These are phyloP conservation scores for Cercospora sojina DNA, from an alignment of 2,329 filamentous ascomycete species.

Conservation along the genomic window DNA sequence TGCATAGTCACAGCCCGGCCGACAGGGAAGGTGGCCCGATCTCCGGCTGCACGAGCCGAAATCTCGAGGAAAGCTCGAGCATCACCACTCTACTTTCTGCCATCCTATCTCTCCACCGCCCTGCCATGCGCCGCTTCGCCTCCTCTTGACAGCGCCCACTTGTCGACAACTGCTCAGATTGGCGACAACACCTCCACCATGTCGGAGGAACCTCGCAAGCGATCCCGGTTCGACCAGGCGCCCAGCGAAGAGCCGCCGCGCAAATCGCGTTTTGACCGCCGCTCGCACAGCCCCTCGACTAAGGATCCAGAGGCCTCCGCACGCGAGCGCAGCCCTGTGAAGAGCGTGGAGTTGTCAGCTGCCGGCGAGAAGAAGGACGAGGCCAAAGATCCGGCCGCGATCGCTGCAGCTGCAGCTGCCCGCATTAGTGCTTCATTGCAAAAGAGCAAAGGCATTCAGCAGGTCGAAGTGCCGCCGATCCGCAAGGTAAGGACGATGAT, in stretches of 20 bases:
- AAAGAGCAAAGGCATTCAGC: constrained; percentile 79
- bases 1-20: constrained; percentile 1
- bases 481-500: constrained; percentile 51
- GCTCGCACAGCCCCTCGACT: constrained; percentile 63
- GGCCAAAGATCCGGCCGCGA: constrained; percentile 48
- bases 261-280: constrained; percentile 81
- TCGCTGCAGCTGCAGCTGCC: constrained; percentile 75
- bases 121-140: neutral
- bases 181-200: constrained; percentile 46
- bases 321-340: constrained; percentile 78
- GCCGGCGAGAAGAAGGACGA: constrained; percentile 25
- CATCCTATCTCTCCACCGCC: neutral
- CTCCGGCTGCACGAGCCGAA: neutral
- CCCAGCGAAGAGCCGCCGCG: constrained; percentile 69
- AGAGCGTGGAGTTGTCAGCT: constrained; percentile 53
- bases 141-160: neutral
- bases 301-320: constrained; percentile 62
- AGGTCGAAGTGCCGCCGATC: constrained; percentile 84
- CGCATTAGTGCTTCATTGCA: constrained; percentile 51
- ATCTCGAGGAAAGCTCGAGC: constrained; percentile 4
- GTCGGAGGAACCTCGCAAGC: constrained; percentile 78
- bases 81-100: neutral
- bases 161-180: neutral
- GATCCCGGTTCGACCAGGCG: constrained; percentile 79
- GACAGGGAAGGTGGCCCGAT: neutral